Base-by-base conservation (phyloP, 2,329 filamentous ascomycete genomes). In the Sclerotinia minor region DNA sequence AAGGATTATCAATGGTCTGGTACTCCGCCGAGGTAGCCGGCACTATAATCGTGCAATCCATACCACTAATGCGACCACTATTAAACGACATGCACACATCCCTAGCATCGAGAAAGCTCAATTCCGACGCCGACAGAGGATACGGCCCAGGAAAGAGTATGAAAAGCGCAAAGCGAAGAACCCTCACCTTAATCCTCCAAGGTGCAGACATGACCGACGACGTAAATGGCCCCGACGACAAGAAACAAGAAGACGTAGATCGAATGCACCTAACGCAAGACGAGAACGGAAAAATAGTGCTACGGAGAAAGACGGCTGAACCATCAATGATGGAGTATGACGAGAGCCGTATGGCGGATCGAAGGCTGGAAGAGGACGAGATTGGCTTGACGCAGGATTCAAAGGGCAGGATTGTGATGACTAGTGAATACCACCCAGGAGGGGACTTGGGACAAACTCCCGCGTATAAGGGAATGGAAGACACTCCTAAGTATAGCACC, bases 11-110 rank as follows among this genome's bases (percentile, higher is more conserved):
- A 0, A 81, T 82, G 70, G 77, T 83, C 66, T 76, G 77, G 76
- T 80, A 83, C 74, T 83, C 81, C 0, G 83, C 82, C 21, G 83
- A 85, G 74, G 78, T 84, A 65, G 79, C 81, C 11, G 83, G 83
- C 65, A 85, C 83, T 35, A 83, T 85, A 70, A 84, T 85, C 54
- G 83, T 84, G 5, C 83, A 84, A 71, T 85, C 82, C 69, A 81
- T 85, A 3, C 83, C 83, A 2, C 80, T 85, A 21, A 72, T 85
- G 9, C 80, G 83, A 13, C 81, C 83, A 0, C 78, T 85, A 26
- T 70, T 85, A 52, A 77, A 78, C 54, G 79, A 82, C 44, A 74
- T 81, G 11, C 77, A 79, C 67, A 78, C 77, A 1, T 78, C 79
- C 0, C 67, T 81, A 38, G 78, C 77, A 3, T 80, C 78, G 2